Evolutionary conservation across 2,329 filamentous ascomycete genomes (phyloP).

Genomic region (Magnaporthiopsis incrustans): DNA sequence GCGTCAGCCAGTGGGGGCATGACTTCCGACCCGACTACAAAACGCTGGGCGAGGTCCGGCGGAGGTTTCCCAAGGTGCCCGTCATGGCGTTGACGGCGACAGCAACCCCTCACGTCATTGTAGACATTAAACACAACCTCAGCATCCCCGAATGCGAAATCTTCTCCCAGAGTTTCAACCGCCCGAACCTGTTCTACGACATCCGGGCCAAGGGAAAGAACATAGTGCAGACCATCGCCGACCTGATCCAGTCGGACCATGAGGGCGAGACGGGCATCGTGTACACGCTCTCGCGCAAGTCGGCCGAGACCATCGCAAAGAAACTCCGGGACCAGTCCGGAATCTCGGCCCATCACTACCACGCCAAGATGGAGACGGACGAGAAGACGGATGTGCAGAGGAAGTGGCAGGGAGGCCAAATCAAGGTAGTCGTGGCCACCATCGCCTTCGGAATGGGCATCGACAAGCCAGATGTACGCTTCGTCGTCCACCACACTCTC

Average conservation of each 20-base stretch:
- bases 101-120: conserved; percentile 84
- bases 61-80: conserved; percentile 68
- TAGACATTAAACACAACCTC: conserved; percentile 89
- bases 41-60: conserved; percentile 65
- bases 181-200: conserved; percentile 89
- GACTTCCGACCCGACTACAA: conserved; percentile 98
- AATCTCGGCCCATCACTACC: conserved; percentile 76
- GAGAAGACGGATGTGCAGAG: conserved; percentile 67
- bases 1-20: conserved; percentile 98
- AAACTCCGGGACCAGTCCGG: conserved; percentile 52
- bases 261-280: conserved; percentile 74
- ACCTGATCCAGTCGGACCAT: conserved; percentile 65
- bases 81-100: conserved; percentile 95
- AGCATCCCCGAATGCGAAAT: conserved; percentile 68
- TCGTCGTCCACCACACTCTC: conserved; percentile 87
- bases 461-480: conserved; percentile 92
- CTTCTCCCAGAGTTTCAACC: conserved; percentile 91
- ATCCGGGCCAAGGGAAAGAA: conserved; percentile 64
- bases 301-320: conserved; percentile 71
- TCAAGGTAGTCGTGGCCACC: conserved; percentile 90
- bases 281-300: conserved; percentile 81
- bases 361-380: conserved; percentile 64
- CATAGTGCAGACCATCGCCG: conserved; percentile 43
- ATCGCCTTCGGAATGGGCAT: conserved; percentile 99
- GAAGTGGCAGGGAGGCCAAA: conserved; percentile 70